Percentiles rank a stretch among this genome's conserved stretches.
Evolutionary conservation across 2,329 filamentous ascomycete species (phyloP).

Genomic region (Capronia americana): DNA sequence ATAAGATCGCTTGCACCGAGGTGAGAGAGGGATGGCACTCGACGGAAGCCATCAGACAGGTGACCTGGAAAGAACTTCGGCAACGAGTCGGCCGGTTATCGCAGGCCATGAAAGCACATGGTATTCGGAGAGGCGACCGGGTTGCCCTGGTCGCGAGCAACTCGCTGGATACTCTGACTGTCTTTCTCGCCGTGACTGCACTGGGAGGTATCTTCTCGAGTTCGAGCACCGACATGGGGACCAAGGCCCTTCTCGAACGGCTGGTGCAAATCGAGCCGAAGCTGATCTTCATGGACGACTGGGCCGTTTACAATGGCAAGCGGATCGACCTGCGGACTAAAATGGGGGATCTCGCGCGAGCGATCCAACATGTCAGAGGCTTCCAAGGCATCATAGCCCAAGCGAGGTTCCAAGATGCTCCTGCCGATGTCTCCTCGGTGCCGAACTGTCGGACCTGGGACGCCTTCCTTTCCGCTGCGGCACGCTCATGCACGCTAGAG

Average conservation of each 20-base stretch:
- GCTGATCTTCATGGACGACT: conserved; percentile 82
- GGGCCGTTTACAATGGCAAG: conserved; percentile 79
- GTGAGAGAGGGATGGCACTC: conserved; percentile 51
- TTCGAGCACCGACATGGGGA: conserved; percentile 82
- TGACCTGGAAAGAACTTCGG: conserved; percentile 73
- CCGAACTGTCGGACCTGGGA: conserved; percentile 51
- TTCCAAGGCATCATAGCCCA: conserved; percentile 71
- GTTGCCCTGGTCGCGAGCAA: conserved; percentile 78
- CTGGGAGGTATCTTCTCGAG: conserved; percentile 78
- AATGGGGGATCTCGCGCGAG: conserved; percentile 70
- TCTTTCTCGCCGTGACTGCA: conserved; percentile 72
- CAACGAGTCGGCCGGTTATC: conserved; percentile 64
- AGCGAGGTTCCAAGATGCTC: conserved; percentile 63
- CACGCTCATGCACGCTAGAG: conserved; percentile 43
- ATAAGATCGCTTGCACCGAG: conserved; percentile 72
- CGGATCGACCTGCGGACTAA: conserved; percentile 73
- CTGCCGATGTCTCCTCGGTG: conserved; percentile 65
- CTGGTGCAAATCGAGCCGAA: conserved; percentile 76
- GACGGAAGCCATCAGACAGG: conserved; percentile 47
- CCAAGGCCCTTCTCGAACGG: conserved; percentile 77
- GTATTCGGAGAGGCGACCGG: conserved; percentile 73
- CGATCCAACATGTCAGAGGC: conserved; percentile 64
- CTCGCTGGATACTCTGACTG: conserved; percentile 73
- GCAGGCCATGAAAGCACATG: conserved; percentile 69
- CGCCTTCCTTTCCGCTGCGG: conserved; percentile 46